Conservation (phyloP, 371 early-diverging fungal genomes). For the Lichtheimia hyalospora region DNA sequence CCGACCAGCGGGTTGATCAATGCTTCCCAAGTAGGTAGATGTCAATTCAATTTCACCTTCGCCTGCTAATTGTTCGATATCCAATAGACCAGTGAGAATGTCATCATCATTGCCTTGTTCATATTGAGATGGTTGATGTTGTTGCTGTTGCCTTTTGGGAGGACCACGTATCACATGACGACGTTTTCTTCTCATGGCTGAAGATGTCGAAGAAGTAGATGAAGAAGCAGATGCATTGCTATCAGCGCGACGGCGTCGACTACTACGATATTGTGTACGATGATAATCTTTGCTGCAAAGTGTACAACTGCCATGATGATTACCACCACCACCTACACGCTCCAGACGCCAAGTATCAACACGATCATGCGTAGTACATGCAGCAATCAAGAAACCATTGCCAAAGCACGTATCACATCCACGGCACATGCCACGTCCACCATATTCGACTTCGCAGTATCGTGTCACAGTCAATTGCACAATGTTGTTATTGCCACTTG, state of each 20-base stretch:
- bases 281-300: constrained; percentile 33
- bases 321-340: constrained; percentile 12
- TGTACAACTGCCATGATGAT: constrained; percentile 18
- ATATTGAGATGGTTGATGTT: neutral
- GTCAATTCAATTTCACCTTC: constrained; percentile 17
- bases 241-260: neutral
- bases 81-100: constrained; percentile 12
- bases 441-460: constrained; percentile 27
- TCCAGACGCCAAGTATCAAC: constrained; percentile 39
- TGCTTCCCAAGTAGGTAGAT: constrained; percentile 27
- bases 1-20: constrained; percentile 28
- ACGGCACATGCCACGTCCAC: constrained; percentile 20
- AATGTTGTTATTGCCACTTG: constrained; percentile 16
- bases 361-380: constrained; percentile 25
- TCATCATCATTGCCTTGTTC: neutral
- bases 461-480: constrained; percentile 32
- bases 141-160: neutral
- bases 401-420: constrained; percentile 32
- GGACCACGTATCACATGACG: neutral
- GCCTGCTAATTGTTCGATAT: constrained; percentile 34
- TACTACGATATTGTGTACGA: constrained; percentile 18
- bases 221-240: neutral
- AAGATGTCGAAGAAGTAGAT: neutral
- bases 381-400: constrained; percentile 38
- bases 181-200: neutral